Evolutionary conservation across 2,329 filamentous ascomycete genomes (phyloP).

Genomic region (Apiospora hydei): DNA sequence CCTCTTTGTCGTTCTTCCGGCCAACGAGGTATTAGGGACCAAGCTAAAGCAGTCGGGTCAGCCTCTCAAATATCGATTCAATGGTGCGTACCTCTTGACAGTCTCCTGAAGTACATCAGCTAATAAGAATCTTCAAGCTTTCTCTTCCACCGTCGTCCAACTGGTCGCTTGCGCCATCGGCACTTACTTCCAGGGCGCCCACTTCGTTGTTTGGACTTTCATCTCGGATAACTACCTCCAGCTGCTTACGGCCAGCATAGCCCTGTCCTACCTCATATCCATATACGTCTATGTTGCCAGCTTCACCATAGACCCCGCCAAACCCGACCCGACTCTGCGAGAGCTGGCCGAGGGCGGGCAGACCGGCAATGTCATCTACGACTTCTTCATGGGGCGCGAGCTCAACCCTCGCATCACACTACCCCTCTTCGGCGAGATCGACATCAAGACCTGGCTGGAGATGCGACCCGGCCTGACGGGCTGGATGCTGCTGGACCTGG

Average conservation of each 20-base stretch:
- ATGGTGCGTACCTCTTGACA: conserved; percentile 57
- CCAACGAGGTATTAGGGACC: conserved; percentile 73
- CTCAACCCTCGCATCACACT: conserved; percentile 86
- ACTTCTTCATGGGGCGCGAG: conserved; percentile 96
- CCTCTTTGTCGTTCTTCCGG: conserved; percentile 82
- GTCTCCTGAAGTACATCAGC: background rate
- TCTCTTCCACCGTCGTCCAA: conserved; percentile 77
- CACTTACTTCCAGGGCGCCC: conserved; percentile 76
- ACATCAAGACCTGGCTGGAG: conserved; percentile 90
- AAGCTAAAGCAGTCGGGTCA: conserved; percentile 71
- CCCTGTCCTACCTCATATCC: conserved; percentile 76
- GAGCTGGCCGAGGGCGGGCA: conserved; percentile 84
- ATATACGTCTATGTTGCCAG: conserved; percentile 82
- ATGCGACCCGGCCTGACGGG: conserved; percentile 88
- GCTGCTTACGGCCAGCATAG: conserved; percentile 81
- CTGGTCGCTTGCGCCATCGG: conserved; percentile 75
- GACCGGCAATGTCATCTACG: conserved; percentile 86
- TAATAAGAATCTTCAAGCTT: conserved; percentile 59
- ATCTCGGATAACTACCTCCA: conserved; percentile 91
- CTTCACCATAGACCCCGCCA: conserved; percentile 79
- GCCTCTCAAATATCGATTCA: conserved; percentile 82
- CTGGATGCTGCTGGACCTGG: conserved; percentile 85
- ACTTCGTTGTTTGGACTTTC: conserved; percentile 90
- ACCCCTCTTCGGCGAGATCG: conserved; percentile 82
- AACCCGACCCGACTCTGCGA: conserved; percentile 65